These are phyloP conservation scores for Fusarium sp. DNA, from an alignment of 2,329 filamentous ascomycete species.

Conservation along the genomic window DNA sequence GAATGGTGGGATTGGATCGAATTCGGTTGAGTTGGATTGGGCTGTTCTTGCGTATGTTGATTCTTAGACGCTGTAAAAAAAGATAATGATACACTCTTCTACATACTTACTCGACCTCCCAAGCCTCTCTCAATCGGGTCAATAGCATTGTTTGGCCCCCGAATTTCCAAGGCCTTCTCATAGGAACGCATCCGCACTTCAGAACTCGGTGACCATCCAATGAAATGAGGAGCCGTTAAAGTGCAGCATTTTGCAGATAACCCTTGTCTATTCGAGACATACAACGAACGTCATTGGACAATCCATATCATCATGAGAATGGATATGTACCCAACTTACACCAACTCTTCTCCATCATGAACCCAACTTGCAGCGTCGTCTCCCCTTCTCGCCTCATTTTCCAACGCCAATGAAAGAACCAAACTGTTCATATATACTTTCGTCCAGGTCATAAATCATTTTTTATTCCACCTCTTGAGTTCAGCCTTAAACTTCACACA, in stretches of 20 bases:
- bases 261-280: constrained; percentile 4
- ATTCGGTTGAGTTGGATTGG: constrained; percentile 18
- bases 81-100: constrained; percentile 19
- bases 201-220: constrained; percentile 13
- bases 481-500: constrained; percentile 12
- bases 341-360: constrained; percentile 1
- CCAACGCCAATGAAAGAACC: neutral
- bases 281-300: constrained; percentile 18
- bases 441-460: constrained; percentile 1
- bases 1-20: constrained; percentile 9
- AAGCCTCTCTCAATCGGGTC: neutral
- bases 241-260: neutral
- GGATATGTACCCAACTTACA: constrained; percentile 22
- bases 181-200: constrained; percentile 2
- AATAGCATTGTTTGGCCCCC: neutral
- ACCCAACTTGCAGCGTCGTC: neutral
- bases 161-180: neutral
- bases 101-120: neutral
- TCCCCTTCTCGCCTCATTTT: constrained; percentile 5
- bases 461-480: neutral
- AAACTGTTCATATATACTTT: neutral
- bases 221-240: constrained; percentile 7
- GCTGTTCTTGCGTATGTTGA: constrained; percentile 11
- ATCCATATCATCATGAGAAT: neutral
- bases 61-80: constrained; percentile 30